Evolutionary conservation across 192 early-diverging fungal genomes (phyloP).

Genomic region (Diversispora epigaea): DNA sequence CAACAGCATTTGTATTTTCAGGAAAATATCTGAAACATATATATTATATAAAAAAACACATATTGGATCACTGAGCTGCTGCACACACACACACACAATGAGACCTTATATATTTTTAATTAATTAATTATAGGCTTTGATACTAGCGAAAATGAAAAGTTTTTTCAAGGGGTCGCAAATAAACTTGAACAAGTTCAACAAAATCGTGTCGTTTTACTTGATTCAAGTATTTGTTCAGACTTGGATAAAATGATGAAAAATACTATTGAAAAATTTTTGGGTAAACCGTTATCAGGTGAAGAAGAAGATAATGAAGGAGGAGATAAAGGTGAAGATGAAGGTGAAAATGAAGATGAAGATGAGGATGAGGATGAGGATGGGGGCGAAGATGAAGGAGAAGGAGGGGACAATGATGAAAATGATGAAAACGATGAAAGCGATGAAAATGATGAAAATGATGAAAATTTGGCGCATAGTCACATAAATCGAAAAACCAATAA

Average conservation of each 20-base stretch:
- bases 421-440: neutral
- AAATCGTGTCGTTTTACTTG: neutral
- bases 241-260: neutral
- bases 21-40: neutral
- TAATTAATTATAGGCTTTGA: constrained; percentile 2
- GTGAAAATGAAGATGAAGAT: neutral
- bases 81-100: no score
- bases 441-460: neutral
- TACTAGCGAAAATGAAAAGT: neutral
- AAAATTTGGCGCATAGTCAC: no score
- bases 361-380: neutral
- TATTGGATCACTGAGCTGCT: no score
- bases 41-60: neutral
- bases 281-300: neutral
- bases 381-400: neutral
- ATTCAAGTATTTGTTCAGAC: neutral
- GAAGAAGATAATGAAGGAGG: neutral
- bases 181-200: neutral
- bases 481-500: no score
- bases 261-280: neutral
- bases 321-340: neutral
- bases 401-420: neutral
- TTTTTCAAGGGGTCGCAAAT: neutral
- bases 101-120: neutral
- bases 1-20: constrained; percentile 12